A percentile compares a stretch with the other conserved stretches of the same genome.
Evolutionary conservation across 768 basidiomycete genomes (phyloP).

Genomic region (Auricularia auricula-judae): DNA sequence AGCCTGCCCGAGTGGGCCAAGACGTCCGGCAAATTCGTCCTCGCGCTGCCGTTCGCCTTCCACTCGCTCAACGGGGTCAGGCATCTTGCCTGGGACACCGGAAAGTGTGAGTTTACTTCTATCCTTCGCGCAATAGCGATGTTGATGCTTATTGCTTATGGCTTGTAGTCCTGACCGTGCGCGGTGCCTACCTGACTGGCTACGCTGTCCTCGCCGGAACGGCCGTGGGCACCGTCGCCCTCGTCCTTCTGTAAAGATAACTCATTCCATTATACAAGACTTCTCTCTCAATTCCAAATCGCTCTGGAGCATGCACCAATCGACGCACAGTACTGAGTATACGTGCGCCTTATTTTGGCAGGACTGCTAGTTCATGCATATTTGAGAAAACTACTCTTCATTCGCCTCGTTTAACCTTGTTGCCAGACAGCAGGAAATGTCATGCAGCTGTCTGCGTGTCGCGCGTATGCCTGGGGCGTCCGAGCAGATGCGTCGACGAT

Average conservation of each 20-base stretch:
- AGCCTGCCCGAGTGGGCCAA: constrained; percentile 70
- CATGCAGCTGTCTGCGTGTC: too few relatives aligned
- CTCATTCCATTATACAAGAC: too few relatives aligned
- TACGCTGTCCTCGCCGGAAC: constrained; percentile 79
- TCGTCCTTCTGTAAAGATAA: constrained; percentile 37
- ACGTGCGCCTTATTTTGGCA: too few relatives aligned
- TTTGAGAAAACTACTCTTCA: too few relatives aligned
- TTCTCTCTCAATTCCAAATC: too few relatives aligned
- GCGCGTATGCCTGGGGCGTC: too few relatives aligned
- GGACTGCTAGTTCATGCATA: too few relatives aligned
- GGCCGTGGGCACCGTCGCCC: constrained; percentile 59
- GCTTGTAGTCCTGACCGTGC: constrained; percentile 60
- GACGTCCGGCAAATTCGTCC: constrained; percentile 59
- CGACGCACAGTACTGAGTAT: too few relatives aligned
- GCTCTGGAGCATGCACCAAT: too few relatives aligned
- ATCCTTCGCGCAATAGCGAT: background rate
- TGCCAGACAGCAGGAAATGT: too few relatives aligned
- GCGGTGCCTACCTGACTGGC: constrained; percentile 68
- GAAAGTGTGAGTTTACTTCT: constrained; percentile 56
- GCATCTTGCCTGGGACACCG: constrained; percentile 83
- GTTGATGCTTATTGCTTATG: constrained; percentile 5
- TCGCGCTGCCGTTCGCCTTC: constrained; percentile 84
- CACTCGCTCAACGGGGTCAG: constrained; percentile 85
- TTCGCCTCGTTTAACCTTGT: too few relatives aligned
- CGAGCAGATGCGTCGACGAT: too few relatives aligned